Conservation (phyloP, 164 flowering plant species). For the Aristolochia californica region DNA sequence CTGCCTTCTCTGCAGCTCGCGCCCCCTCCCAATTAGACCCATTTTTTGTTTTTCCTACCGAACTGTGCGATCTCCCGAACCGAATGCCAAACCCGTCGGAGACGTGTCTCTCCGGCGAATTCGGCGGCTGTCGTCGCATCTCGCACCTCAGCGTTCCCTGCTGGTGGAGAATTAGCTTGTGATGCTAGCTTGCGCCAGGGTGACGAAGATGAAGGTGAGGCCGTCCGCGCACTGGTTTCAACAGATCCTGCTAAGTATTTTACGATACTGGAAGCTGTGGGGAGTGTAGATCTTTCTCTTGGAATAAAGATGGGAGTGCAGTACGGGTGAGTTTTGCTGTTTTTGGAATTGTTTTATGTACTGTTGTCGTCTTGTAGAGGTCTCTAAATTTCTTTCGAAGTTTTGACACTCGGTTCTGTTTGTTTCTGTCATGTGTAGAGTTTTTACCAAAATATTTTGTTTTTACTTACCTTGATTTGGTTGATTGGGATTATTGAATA, state of each 20-base stretch:
- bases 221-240: slow-evolving; percentile 8
- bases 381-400: not conserved
- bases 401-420: not conserved
- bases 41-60: not conserved
- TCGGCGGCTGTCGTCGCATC: slow-evolving; percentile 46
- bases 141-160: slow-evolving; percentile 7
- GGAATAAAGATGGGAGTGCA: slow-evolving; percentile 89
- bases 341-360: not conserved
- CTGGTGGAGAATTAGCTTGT: slow-evolving; percentile 11
- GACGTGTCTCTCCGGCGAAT: slow-evolving; percentile 31
- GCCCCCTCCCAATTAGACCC: too few species aligned
- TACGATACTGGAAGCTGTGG: slow-evolving; percentile 74
- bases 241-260: slow-evolving; percentile 82
- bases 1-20: too few species aligned
- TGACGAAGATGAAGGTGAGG: slow-evolving; percentile 27
- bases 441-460: not conserved
- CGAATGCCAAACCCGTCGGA: slow-evolving; percentile 17
- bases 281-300: slow-evolving; percentile 77
- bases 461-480: not conserved
- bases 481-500: not conserved
- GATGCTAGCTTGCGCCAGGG: slow-evolving; percentile 32
- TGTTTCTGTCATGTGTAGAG: not conserved
- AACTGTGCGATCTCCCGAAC: not conserved
- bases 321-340: slow-evolving; percentile 51
- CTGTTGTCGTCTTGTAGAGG: not conserved